phyloP scores from a whole-genome alignment of 2,329 filamentous ascomycete species.

The Curvularia lunata region DNA sequence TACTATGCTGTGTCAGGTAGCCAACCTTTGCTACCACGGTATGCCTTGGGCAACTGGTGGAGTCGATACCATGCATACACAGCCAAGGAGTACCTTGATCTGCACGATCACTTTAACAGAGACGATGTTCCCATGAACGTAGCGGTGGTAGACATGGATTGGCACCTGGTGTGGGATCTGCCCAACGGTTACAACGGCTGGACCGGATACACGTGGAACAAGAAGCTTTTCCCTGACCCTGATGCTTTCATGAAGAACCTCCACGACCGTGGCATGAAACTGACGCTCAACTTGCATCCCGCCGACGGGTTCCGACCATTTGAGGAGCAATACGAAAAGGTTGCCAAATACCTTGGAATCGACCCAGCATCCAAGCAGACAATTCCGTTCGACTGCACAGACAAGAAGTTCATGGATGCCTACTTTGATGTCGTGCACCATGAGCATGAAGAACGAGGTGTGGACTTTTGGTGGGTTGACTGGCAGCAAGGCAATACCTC shows the following conservation, averaged over 20 bases:
- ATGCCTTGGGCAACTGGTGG: slow-evolving; percentile 70
- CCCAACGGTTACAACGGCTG: slow-evolving; percentile 55
- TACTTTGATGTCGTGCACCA: slow-evolving; percentile 65
- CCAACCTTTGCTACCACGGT: slow-evolving; percentile 63
- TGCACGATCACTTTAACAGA: slow-evolving; percentile 63
- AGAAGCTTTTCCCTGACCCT: slow-evolving; percentile 60
- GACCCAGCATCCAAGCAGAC: slow-evolving; percentile 59
- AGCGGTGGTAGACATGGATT: slow-evolving; percentile 70
- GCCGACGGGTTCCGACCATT: slow-evolving; percentile 63
- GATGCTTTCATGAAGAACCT: slow-evolving; percentile 58
- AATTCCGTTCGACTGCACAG: slow-evolving; percentile 63
- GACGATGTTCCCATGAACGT: slow-evolving; percentile 64
- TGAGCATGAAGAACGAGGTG: slow-evolving; percentile 61
- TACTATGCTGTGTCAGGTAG: slow-evolving; percentile 63
- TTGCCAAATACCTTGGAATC: slow-evolving; percentile 60
- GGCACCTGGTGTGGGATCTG: slow-evolving; percentile 61
- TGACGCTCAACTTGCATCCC: slow-evolving; percentile 68
- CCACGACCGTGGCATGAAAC: slow-evolving; percentile 59
- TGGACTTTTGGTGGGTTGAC: slow-evolving; percentile 72
- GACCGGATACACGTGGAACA: slow-evolving; percentile 70
- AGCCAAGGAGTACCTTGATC: slow-evolving; percentile 60
- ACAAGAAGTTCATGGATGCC: slow-evolving; percentile 62
- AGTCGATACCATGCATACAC: slow-evolving; percentile 66
- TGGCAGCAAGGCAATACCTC: slow-evolving; percentile 69
- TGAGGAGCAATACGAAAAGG: slow-evolving; percentile 63